Evolutionary conservation across 768 basidiomycete genomes (phyloP), one percentile per base, ranked within the genome.

Genomic region (Tricholoma matsutake): DNA sequence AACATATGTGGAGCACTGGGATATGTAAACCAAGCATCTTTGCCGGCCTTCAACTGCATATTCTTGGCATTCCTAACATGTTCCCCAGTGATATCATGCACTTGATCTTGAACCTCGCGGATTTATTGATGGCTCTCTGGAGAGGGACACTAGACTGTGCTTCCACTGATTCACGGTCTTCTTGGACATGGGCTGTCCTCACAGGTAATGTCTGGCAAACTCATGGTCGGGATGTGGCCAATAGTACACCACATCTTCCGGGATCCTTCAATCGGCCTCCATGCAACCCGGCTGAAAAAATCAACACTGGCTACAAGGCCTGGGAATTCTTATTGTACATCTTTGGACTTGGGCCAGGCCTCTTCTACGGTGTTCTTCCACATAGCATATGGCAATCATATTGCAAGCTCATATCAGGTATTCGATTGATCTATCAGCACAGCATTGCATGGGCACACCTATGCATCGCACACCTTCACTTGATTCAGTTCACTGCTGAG

Each of bases 71-170:
- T 49, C 75, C 77, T 0, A 53, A 56, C 0, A 71, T 70, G 47
- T 80, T 78, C 57, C 58, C 64, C 13, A 62, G 58, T 0, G 76
- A 82, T 49, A 61, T 76, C 16, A 80, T 81, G 78, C 80, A 82
- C 62, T 66, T 75, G 1, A 59, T 62, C 1, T 64, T 82, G 8
- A 82, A 81, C 64, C 22, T 79, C 1, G 54, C 73, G 1, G 79
- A 81, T 41, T 69, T 79, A 9, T 35, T 76, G 11, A 22, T 79
- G 39, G 32, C 53, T 4, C 68, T 80, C 3, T 79, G 77, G 76
- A 70, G 69, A 9, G 73, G 72, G 8, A 56, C 34, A 11, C 54
- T 72, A 4, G 63, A 74, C 52, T 62, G 61, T 35, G 59, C 59
- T 14, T 59, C 67, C 1, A 64, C 63, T 0, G 69, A 73, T 39